Conservation (phyloP, 768 basidiomycete species). For the Xerocomus spinulosus region DNA sequence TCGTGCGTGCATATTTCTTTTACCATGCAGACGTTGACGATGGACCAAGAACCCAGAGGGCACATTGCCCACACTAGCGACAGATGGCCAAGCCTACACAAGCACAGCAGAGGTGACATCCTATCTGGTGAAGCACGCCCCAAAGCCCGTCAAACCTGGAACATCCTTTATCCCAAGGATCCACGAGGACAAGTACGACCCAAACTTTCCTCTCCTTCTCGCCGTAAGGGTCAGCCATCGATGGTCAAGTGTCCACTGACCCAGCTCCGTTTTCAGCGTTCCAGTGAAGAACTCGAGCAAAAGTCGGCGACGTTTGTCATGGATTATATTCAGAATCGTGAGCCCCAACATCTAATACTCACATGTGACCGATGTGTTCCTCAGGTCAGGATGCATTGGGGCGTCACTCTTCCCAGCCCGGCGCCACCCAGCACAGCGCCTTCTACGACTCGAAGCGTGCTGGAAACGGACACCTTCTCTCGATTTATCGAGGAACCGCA, state of each 20-base stretch:
- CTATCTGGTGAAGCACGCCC: conserved; percentile 39
- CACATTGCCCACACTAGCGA: conserved; percentile 41
- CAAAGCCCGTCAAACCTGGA: conserved; percentile 32
- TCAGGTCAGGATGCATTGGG: conserved; percentile 43
- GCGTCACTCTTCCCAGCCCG: conserved; percentile 32
- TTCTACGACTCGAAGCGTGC: conserved; percentile 44
- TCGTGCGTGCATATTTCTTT: conserved; percentile 25
- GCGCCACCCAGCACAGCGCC: conserved; percentile 34
- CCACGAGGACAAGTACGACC: conserved; percentile 45
- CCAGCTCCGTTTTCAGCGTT: conserved; percentile 30
- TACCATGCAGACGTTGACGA: not conserved
- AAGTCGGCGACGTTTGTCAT: conserved; percentile 31
- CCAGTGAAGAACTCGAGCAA: conserved; percentile 42
- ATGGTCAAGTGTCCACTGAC: not conserved
- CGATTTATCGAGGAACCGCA: conserved; percentile 39
- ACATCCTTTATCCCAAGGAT: conserved; percentile 37
- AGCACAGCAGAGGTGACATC: conserved; percentile 39
- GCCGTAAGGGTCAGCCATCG: conserved; percentile 27
- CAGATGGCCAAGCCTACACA: conserved; percentile 34
- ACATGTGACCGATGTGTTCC: not conserved
- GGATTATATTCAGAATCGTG: conserved; percentile 38
- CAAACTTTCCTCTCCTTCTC: conserved; percentile 47
- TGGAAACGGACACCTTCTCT: conserved; percentile 37
- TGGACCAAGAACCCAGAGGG: conserved; percentile 39
- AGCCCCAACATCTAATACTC: conserved; percentile 17